Conservation (phyloP, 345 rosid species). For the Eucalyptus globulus region DNA sequence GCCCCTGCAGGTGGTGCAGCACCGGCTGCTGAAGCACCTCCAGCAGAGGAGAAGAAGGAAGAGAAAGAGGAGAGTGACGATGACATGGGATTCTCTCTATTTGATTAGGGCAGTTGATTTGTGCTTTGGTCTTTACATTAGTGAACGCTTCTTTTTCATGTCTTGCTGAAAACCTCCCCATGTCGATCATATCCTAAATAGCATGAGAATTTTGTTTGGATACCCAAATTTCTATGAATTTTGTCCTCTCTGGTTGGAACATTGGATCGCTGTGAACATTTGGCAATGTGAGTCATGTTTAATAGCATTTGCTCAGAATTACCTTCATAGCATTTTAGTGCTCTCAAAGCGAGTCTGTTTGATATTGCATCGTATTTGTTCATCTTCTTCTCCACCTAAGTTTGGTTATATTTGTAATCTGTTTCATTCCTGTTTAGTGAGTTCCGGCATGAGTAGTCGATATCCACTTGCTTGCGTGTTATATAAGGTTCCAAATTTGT, state of each 20-base stretch:
- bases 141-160: not conserved
- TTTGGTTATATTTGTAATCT: not conserved
- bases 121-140: not conserved
- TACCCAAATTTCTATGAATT: not conserved
- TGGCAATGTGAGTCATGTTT: not conserved
- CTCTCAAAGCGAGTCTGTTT: not conserved
- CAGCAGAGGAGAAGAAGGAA: conserved; percentile 52
- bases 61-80: conserved; percentile 56
- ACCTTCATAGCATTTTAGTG: not conserved
- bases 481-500: not conserved
- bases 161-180: not conserved
- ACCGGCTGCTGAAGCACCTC: conserved; percentile 31
- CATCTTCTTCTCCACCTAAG: not conserved
- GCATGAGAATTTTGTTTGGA: not conserved
- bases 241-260: not conserved
- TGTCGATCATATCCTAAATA: not conserved
- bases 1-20: conserved; percentile 28
- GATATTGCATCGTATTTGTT: not conserved
- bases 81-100: conserved; percentile 61
- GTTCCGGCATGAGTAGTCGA: not conserved
- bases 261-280: not conserved
- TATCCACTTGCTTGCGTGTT: not conserved
- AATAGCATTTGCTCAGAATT: not conserved
- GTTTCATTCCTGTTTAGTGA: not conserved
- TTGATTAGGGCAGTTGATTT: conserved; percentile 19